Base-by-base conservation (phyloP, 345 rosid genomes). In the Lepidium didymum region DNA sequence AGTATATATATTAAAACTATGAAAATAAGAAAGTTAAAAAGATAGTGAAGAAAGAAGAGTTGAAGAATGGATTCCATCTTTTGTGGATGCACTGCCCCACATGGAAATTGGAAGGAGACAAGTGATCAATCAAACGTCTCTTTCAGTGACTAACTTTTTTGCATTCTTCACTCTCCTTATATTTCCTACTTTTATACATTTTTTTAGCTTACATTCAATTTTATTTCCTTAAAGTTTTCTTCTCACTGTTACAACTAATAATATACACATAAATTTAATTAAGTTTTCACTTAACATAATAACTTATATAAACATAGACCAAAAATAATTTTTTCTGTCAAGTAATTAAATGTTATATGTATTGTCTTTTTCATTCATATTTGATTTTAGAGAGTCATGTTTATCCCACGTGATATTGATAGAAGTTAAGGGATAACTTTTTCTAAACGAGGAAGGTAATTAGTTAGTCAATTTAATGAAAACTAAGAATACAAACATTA, bases 51-150 rank as follows among this genome's bases (percentile, higher is more conserved):
- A 79, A 59, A 80, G 71, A 80, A 73, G 81, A 72, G 49, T 74
- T 80, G 80, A 61, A 62, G 43, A 45, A 67, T 43, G 75, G 73
- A 49, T 68, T 80, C 96, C 91, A 77, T 81, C 84, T 82, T 85
- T 84, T 79, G 88, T 83, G 89, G 86, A 87, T 84, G 84, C 87
- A 84, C 81, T 82, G 85, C 83, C 85, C 83, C 87, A 79, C 49
- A 69, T 54, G 89, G 97, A 74, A 87, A 82, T 8, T 31, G 81
- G 91, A 86, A 68, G 72, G 74, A 31, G 96, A 90, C 92, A 36
- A 58, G 75, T 70, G 83, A 75, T 78, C 64, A 36, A 50, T 73
- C 78, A 76, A 81, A 77, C 72, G 98, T 85, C 94, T 81, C 73
- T 72, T 62, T 87, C 92, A 61, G 9, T 68, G 64, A 68, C 74